A percentile compares a stretch with the other conserved stretches of the same genome.
Conservation (phyloP, 164 flowering plant species). For the Aristolochia contorta region DNA sequence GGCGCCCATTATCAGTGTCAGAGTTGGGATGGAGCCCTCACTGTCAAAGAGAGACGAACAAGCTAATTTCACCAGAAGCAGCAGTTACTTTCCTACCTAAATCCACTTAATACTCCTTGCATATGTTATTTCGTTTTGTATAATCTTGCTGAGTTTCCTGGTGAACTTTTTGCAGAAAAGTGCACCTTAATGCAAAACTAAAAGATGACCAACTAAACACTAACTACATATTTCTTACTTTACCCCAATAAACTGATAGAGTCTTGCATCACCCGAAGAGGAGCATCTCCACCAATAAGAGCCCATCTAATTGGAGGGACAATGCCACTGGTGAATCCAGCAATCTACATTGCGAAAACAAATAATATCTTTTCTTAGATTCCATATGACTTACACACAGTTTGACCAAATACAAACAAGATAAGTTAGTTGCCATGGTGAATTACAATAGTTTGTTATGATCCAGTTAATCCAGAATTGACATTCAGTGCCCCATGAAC, state of each 20-base stretch:
- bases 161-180: too few relatives aligned
- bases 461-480: too few relatives aligned
- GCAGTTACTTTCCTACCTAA: not conserved
- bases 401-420: not conserved
- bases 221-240: not conserved
- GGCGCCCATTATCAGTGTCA: slow-evolving; percentile 59
- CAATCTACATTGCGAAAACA: slow-evolving; percentile 29
- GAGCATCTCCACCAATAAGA: slow-evolving; percentile 55
- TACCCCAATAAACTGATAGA: slow-evolving; percentile 55
- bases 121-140: not conserved
- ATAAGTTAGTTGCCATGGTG: not conserved
- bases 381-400: not conserved
- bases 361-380: slow-evolving; percentile 1
- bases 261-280: slow-evolving; percentile 57
- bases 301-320: slow-evolving; percentile 35
- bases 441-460: too few relatives aligned
- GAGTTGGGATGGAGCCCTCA: slow-evolving; percentile 60
- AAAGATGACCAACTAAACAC: not conserved
- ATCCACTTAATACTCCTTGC: not conserved
- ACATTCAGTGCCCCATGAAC: too few relatives aligned
- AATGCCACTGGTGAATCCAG: slow-evolving; percentile 50
- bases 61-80: not conserved
- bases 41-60: slow-evolving; percentile 26
- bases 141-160: not conserved
- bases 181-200: not conserved